These are phyloP conservation scores for Penicillium atrosanguineum DNA, from an alignment of 495 filamentous ascomycete genomes.

Conservation along the genomic window DNA sequence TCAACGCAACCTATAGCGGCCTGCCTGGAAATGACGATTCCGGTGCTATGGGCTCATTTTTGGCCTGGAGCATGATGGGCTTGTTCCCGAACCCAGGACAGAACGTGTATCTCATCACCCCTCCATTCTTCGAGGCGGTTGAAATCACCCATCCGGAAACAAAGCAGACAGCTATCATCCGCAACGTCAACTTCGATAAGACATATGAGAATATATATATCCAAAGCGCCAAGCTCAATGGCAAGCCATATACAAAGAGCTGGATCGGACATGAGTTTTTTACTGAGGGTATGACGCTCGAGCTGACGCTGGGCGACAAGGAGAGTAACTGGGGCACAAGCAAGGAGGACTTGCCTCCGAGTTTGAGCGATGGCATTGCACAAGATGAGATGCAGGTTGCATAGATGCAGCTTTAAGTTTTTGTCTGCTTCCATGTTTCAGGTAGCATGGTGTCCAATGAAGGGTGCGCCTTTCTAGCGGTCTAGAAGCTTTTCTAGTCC, in stretches of 20 bases:
- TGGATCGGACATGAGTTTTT: slow-evolving; percentile 79
- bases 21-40: slow-evolving; percentile 69
- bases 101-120: slow-evolving; percentile 69
- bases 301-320: slow-evolving; percentile 59
- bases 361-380: slow-evolving; percentile 18
- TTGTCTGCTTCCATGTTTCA: neutral
- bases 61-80: slow-evolving; percentile 61
- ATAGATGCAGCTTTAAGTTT: neutral
- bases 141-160: slow-evolving; percentile 61
- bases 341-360: slow-evolving; percentile 63
- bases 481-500: neutral
- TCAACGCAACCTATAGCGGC: slow-evolving; percentile 55
- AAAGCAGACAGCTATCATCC: slow-evolving; percentile 57
- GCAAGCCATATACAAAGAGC: slow-evolving; percentile 60
- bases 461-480: neutral
- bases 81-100: slow-evolving; percentile 59
- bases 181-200: slow-evolving; percentile 60
- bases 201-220: slow-evolving; percentile 60
- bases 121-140: slow-evolving; percentile 63
- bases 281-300: slow-evolving; percentile 64
- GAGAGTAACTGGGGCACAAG: slow-evolving; percentile 70
- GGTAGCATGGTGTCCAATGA: slow-evolving; percentile 4
- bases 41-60: slow-evolving; percentile 59
- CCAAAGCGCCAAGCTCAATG: slow-evolving; percentile 68
- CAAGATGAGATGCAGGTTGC: slow-evolving; percentile 3